A percentile compares a stretch with the other conserved stretches of the same genome.
These are phyloP conservation scores for Fusarium secorum DNA, from an alignment of 2,329 filamentous ascomycete genomes.

Conservation along the genomic window DNA sequence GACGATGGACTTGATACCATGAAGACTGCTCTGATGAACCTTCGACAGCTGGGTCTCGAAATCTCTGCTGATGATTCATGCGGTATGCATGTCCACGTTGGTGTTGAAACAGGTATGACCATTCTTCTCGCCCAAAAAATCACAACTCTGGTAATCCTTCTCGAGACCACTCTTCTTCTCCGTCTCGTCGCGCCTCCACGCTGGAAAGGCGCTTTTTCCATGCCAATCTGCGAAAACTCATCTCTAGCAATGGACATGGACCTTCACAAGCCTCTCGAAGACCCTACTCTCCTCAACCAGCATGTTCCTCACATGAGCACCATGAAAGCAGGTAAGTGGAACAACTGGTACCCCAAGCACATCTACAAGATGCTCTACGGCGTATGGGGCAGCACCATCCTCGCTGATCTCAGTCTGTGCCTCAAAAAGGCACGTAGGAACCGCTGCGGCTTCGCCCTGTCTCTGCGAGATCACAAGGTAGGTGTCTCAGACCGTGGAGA, in stretches of 20 bases:
- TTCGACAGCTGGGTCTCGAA: conserved; percentile 4
- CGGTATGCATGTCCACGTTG: conserved; percentile 41
- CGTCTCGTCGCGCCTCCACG: background rate
- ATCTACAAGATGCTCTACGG: conserved; percentile 1
- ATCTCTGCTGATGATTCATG: conserved; percentile 33
- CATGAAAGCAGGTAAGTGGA: conserved; percentile 9
- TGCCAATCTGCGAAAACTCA: background rate
- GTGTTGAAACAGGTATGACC: conserved; percentile 33
- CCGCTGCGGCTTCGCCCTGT: conserved; percentile 8
- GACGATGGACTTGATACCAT: conserved; percentile 13
- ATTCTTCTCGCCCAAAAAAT: conserved; percentile 37
- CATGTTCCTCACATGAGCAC: background rate
- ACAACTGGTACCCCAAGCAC: background rate
- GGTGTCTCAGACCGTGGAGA: fast-evolving
- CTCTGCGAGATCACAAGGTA: background rate
- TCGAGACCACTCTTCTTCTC: conserved; percentile 32
- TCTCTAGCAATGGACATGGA: background rate
- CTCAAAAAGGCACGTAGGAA: fast-evolving
- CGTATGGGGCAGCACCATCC: conserved; percentile 19
- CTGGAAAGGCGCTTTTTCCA: background rate
- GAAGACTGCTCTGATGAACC: background rate
- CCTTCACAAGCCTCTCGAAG: fast-evolving
- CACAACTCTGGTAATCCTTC: conserved; percentile 25
- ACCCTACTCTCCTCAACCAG: background rate
- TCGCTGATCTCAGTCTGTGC: background rate